A percentile compares a stretch with the other conserved stretches of the same genome.
Conservation (phyloP, 768 basidiomycete species). For the Omphalotus guepiniiformis region DNA sequence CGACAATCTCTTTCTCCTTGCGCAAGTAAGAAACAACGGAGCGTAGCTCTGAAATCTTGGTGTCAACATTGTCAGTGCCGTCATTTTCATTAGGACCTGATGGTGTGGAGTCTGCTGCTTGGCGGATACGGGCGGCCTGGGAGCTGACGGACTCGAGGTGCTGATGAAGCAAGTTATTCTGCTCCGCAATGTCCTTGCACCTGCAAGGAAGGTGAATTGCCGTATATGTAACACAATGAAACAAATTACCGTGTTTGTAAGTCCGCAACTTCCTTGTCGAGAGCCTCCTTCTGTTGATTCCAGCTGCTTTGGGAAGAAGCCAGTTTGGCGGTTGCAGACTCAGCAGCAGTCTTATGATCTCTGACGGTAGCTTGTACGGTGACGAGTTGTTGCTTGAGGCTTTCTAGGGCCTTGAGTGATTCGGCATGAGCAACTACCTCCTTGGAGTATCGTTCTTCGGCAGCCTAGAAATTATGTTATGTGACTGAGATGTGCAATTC, state of each 20-base stretch:
- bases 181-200: conserved; percentile 66
- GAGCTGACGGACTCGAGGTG: conserved; percentile 82
- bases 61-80: conserved; percentile 47
- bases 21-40: conserved; percentile 78
- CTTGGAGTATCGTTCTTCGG: conserved; percentile 75
- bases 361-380: conserved; percentile 48
- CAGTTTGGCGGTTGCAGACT: conserved; percentile 75
- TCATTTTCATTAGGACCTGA: conserved; percentile 40
- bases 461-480: conserved; percentile 37
- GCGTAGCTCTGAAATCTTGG: conserved; percentile 67
- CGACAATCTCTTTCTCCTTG: conserved; percentile 90
- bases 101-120: conserved; percentile 55
- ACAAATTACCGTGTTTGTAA: conserved; percentile 59
- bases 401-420: conserved; percentile 67
- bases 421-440: conserved; percentile 87
- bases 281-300: conserved; percentile 69
- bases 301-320: conserved; percentile 71
- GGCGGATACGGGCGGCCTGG: conserved; percentile 77
- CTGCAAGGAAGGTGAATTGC: conserved; percentile 31
- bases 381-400: conserved; percentile 59
- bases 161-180: conserved; percentile 74
- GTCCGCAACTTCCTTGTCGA: conserved; percentile 76
- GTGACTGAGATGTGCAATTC: neutral
- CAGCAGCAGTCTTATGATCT: conserved; percentile 56
- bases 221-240: neutral